Evolutionary conservation across 2,329 filamentous ascomycete species (phyloP), one percentile per base, ranked within the genome.

Genomic region (Microdochium trichocladiopsis): DNA sequence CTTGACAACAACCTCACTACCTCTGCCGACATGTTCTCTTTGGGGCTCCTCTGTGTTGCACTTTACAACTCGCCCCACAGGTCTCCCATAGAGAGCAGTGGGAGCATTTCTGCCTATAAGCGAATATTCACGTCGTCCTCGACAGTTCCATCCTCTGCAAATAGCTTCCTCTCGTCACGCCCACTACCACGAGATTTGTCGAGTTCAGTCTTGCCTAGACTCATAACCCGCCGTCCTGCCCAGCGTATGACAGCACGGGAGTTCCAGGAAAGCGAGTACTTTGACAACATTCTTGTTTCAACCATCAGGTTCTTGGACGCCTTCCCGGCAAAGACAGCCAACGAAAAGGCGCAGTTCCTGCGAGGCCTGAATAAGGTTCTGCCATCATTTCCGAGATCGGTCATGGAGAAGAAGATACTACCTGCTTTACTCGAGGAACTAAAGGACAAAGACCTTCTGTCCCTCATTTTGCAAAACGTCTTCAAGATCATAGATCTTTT

Each of bases 211-310:
- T 73, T 99, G 3, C 91, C 94, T 2, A 80, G 87, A 24, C 79
- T 99, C 47, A 92, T 99, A 53, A 94, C 93, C 0, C 80, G 94
- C 56, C 78, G 91, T 52, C 90, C 94, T 2, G 90, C 91, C 2
- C 89, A 95, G 65, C 83, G 94, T 47, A 81, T 97, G 73, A 91
- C 85, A 24, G 91, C 93, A 4, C 84, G 82, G 51, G 93, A 96
- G 61, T 97, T 99, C 60, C 94, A 99, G 65, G 84, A 96, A 67
- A 95, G 91, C 63, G 86, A 90, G 58, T 99, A 95, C 66, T 99
- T 99, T 66, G 91, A 99, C 70, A 99, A 97, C 63, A 89, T 97
- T 47, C 77, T 99, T 4, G 90, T 99, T 22, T 96, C 92, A 0
- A 96, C 94, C 0, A 96, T 99, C 56, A 88, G 94, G 12, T 99